phyloP scores from a whole-genome alignment of 345 rosid species.

The Cardamine chenopodiifolia region DNA sequence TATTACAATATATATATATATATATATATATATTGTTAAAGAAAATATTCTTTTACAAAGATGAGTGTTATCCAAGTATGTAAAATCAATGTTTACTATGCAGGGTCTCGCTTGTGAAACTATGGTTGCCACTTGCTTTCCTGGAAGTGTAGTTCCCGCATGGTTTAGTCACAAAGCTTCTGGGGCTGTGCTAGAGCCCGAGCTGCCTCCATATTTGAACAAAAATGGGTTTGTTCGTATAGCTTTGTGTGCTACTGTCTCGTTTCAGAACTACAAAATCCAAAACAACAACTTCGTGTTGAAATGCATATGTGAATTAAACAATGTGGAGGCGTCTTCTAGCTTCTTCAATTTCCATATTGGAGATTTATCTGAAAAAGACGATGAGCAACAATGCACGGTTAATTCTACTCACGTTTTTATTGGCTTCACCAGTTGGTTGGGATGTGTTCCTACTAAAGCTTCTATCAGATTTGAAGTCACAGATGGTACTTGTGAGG shows the following conservation, averaged over 20 bases:
- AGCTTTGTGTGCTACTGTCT: constrained; percentile 28
- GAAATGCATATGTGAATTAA: neutral
- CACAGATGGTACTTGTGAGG: too few relatives aligned
- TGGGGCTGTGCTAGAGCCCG: constrained; percentile 8
- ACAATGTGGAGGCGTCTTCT: neutral
- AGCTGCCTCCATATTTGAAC: neutral
- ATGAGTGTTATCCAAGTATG: neutral
- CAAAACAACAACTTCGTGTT: neutral
- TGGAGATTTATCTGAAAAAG: too few relatives aligned
- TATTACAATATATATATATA: too few relatives aligned
- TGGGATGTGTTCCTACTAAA: too few relatives aligned
- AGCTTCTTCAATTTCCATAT: too few relatives aligned
- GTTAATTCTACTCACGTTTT: too few relatives aligned
- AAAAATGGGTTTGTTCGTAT: constrained; percentile 11
- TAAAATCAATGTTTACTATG: neutral
- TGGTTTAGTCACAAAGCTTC: constrained; percentile 20
- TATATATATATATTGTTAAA: too few relatives aligned
- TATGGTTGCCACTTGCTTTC: constrained; percentile 24
- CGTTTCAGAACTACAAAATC: neutral
- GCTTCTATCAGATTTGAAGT: too few relatives aligned
- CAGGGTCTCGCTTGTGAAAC: constrained; percentile 18
- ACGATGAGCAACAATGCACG: too few relatives aligned
- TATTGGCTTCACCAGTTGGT: too few relatives aligned
- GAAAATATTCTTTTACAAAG: too few relatives aligned
- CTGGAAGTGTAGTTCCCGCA: constrained; percentile 21